These are phyloP conservation scores for Sphaerosporella brunnea DNA, from an alignment of 495 filamentous ascomycete genomes.

Conservation along the genomic window DNA sequence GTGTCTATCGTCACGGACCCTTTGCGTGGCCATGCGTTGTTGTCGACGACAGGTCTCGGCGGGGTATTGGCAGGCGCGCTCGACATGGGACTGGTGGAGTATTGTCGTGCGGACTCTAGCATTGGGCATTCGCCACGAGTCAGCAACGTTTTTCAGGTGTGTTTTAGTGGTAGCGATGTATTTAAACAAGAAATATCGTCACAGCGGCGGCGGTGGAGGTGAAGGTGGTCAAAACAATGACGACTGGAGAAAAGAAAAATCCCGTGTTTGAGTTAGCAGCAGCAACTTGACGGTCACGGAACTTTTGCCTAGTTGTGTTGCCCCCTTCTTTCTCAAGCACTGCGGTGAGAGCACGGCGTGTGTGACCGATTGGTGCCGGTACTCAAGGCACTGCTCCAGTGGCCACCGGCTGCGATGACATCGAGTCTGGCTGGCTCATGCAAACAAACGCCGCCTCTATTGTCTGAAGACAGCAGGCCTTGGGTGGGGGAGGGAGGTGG, in stretches of 20 bases:
- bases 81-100: not conserved
- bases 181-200: not conserved
- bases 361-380: too few species aligned
- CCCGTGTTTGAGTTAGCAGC: not conserved
- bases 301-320: too few species aligned
- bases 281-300: too few species aligned
- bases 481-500: too few species aligned
- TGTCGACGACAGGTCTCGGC: not conserved
- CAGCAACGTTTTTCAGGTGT: not conserved
- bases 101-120: slow-evolving; percentile 2
- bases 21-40: not conserved
- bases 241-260: not conserved
- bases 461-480: too few species aligned
- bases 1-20: slow-evolving; percentile 1
- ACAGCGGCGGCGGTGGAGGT: not conserved
- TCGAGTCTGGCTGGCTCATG: too few species aligned
- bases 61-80: not conserved
- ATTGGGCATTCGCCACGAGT: not conserved
- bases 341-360: too few species aligned
- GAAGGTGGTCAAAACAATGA: not conserved
- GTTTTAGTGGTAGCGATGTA: not conserved
- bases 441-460: too few species aligned
- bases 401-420: too few species aligned
- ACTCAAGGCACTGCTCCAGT: too few species aligned
- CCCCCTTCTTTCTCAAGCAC: too few species aligned